phyloP scores from a whole-genome alignment of 2,329 filamentous ascomycete genomes.

The Exophiala spinifera region DNA sequence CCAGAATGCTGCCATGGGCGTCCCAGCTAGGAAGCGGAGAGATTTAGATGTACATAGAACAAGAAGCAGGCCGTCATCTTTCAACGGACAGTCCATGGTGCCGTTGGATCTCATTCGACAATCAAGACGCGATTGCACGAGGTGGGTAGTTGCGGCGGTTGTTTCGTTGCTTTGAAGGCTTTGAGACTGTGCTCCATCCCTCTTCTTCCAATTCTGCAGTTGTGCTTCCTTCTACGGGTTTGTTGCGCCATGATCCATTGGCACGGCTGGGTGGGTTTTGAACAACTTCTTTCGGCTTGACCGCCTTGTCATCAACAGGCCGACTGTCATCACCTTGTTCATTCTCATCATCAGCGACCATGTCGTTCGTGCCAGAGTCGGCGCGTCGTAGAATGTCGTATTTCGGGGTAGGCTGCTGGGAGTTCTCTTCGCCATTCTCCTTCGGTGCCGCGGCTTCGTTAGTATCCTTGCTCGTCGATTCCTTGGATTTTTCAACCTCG shows the following conservation, averaged over 20 bases:
- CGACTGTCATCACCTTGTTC: constrained; percentile 43
- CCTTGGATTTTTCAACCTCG: constrained; percentile 49
- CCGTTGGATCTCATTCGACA: constrained; percentile 36
- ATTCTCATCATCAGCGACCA: constrained; percentile 49
- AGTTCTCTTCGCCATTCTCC: constrained; percentile 24
- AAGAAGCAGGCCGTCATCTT: background rate
- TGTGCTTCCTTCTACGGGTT: constrained; percentile 29
- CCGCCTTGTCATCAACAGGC: constrained; percentile 44
- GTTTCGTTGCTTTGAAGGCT: constrained; percentile 40
- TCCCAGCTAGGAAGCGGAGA: constrained; percentile 13
- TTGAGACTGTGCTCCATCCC: constrained; percentile 49
- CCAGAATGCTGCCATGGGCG: constrained; percentile 3
- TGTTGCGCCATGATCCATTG: constrained; percentile 43
- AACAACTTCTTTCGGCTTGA: constrained; percentile 56
- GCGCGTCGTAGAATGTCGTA: constrained; percentile 56
- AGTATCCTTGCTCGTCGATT: constrained; percentile 35
- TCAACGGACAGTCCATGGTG: background rate
- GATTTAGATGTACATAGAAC: constrained; percentile 19
- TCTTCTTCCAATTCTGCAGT: constrained; percentile 41
- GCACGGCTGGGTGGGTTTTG: constrained; percentile 41
- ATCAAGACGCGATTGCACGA: constrained; percentile 40
- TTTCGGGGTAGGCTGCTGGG: constrained; percentile 38
- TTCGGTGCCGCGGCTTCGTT: constrained; percentile 29
- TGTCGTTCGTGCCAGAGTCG: constrained; percentile 47
- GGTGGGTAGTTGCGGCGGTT: constrained; percentile 41